Base-by-base conservation (phyloP, 2,329 filamentous ascomycete species). In the Chrysosporium queenslandicum region DNA sequence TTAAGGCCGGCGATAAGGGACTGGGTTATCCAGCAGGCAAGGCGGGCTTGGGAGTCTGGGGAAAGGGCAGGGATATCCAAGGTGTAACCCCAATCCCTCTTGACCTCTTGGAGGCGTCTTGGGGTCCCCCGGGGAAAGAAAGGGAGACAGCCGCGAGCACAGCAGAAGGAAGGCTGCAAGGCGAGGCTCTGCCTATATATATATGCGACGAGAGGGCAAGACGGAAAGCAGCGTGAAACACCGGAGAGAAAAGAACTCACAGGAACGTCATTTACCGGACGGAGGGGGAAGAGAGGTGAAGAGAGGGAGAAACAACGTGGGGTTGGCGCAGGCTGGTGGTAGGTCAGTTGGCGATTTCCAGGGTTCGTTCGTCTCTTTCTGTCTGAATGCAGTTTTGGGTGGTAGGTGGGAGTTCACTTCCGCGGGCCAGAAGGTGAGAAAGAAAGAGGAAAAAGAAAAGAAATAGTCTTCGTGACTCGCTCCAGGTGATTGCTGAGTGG, bases 241-340 rank as follows among this genome's bases (percentile, higher is more conserved):
- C 30, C 21, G 36, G 34, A 25, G 34, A 29, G 9, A 29, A 29
- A 34, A 43, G 16, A 25, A 51, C 49, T 45, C 32, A 51, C 49
- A 51, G 40, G 40, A 45, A 51, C 21, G 49, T 51, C 49, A 51
- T 51, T 45, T 45, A 51, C 34, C 18, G 12, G 23, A 23, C 3
- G 6, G 12, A 2, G 25, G 20, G 20, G 9, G 20, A 25, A n/a
- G 18, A 18, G 39, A 16, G 8, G 11, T 23, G 39, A 18, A 11
- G 21, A 41, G 20, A 25, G 11, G 16, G 14, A 18, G 41, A 4
- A 27, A 5, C 4, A 46, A 21, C 42, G 42, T 46, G 42, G 42
- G 25, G 42, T 27, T 20, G 27, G n/a, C n/a, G n/a, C n/a, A 30
- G 41, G 25, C n/a, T 45, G 23, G 23, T 45, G 5, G 21, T 29